A percentile compares a stretch with the other conserved stretches of the same genome.
These are phyloP conservation scores for Penicillium tannophilum DNA, from an alignment of 495 filamentous ascomycete species.

Conservation along the genomic window DNA sequence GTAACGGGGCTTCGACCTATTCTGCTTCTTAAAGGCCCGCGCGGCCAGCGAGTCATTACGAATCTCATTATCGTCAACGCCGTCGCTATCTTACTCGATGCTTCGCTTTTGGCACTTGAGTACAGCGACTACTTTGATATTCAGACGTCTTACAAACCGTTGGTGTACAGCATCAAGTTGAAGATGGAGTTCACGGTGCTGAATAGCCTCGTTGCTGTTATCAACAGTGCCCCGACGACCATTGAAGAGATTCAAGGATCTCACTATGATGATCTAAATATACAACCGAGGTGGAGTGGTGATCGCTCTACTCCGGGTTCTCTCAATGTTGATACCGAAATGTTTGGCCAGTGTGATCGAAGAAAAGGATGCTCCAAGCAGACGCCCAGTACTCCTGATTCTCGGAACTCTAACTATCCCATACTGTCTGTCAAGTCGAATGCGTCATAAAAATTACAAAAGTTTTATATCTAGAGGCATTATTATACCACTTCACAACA, in stretches of 20 bases:
- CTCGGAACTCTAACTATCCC: constrained; percentile 11
- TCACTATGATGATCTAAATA: constrained; percentile 10
- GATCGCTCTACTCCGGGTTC: constrained; percentile 1
- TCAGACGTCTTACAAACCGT: constrained; percentile 43
- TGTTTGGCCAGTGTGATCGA: neutral
- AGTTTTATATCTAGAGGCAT: neutral
- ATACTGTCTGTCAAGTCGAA: constrained; percentile 5
- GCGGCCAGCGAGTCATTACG: constrained; percentile 35
- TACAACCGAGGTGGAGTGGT: constrained; percentile 17
- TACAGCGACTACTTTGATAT: constrained; percentile 39
- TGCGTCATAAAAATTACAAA: constrained; percentile 7
- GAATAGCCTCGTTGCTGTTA: constrained; percentile 42
- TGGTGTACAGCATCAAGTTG: constrained; percentile 55
- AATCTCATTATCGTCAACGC: constrained; percentile 49
- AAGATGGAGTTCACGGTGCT: constrained; percentile 55
- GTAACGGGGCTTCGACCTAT: constrained; percentile 36
- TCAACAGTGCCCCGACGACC: constrained; percentile 11
- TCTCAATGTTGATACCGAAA: neutral
- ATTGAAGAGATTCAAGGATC: constrained; percentile 14
- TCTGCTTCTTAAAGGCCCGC: constrained; percentile 26
- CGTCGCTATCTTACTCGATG: constrained; percentile 42
- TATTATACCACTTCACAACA: neutral
- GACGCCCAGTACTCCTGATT: neutral
- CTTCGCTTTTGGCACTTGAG: constrained; percentile 34
- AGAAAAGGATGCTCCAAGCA: neutral